Conservation (phyloP, 257 asterid genomes). For the Mentha longifolia region DNA sequence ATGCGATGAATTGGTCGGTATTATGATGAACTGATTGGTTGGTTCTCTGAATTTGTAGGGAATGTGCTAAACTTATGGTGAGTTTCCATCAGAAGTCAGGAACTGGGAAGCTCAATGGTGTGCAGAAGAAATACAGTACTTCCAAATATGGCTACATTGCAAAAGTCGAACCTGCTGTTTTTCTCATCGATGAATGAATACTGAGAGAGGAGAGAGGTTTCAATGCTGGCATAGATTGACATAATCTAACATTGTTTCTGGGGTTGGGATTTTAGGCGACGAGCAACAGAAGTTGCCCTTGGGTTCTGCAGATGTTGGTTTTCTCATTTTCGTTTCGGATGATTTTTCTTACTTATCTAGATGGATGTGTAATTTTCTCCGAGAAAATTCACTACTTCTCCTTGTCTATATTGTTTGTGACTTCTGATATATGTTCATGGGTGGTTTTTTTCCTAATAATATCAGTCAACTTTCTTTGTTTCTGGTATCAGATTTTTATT, state of each 20-base stretch:
- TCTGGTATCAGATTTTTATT: background rate
- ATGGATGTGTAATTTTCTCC: background rate
- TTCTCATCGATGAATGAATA: conserved; percentile 43
- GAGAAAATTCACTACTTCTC: background rate
- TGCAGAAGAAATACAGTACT: conserved; percentile 76
- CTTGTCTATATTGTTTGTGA: background rate
- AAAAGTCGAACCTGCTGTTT: conserved; percentile 65
- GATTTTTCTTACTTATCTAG: background rate
- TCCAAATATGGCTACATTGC: conserved; percentile 73
- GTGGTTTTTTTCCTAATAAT: background rate
- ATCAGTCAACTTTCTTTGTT: background rate
- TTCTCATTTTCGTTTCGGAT: background rate
- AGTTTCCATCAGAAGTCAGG: conserved; percentile 72
- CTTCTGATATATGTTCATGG: background rate
- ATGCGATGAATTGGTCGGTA: background rate
- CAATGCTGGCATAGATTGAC: background rate
- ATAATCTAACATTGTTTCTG: background rate
- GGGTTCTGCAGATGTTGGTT: background rate
- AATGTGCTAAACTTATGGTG: conserved; percentile 69
- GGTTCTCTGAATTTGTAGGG: conserved; percentile 43
- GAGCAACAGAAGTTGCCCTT: conserved; percentile 45
- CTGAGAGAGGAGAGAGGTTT: background rate
- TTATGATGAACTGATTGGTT: background rate
- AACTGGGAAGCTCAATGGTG: conserved; percentile 73
- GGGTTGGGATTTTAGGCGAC: conserved; percentile 20